Percentiles rank a stretch among this genome's conserved stretches.
These are phyloP conservation scores for Schizothecium vesticola DNA, from an alignment of 495 filamentous ascomycete species.

Conservation along the genomic window DNA sequence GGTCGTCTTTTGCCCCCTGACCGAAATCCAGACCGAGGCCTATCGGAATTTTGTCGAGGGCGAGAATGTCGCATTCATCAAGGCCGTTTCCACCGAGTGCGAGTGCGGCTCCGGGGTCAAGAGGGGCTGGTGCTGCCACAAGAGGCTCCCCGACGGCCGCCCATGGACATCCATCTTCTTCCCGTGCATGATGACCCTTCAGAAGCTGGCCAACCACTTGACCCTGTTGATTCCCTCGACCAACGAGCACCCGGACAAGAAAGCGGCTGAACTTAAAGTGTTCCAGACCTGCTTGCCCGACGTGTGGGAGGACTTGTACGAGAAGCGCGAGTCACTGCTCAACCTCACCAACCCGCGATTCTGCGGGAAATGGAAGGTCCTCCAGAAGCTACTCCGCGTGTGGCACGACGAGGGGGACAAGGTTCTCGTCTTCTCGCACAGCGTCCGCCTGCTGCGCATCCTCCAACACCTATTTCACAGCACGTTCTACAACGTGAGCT, in stretches of 20 bases:
- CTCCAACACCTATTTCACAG: conserved; percentile 79
- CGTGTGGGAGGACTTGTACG: conserved; percentile 70
- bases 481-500: conserved; percentile 87
- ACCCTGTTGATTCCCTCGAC: conserved; percentile 78
- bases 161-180: conserved; percentile 80
- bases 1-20: conserved; percentile 92
- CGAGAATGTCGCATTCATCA: conserved; percentile 65
- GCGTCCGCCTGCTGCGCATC: conserved; percentile 78
- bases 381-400: conserved; percentile 79
- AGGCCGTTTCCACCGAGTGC: conserved; percentile 59
- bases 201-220: conserved; percentile 88
- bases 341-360: conserved; percentile 86
- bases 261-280: conserved; percentile 70
- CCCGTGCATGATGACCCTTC: conserved; percentile 72
- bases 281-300: conserved; percentile 71
- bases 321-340: conserved; percentile 68
- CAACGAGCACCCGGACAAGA: conserved; percentile 66
- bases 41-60: conserved; percentile 78
- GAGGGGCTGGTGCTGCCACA: conserved; percentile 77
- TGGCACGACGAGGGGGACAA: conserved; percentile 91
- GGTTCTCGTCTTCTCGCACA: conserved; percentile 88
- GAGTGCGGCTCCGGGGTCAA: conserved; percentile 65
- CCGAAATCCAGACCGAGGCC: conserved; percentile 72
- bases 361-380: conserved; percentile 95
- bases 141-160: conserved; percentile 49